Percentiles rank a stretch among this genome's conserved stretches.
phyloP scores from a whole-genome alignment of 2,329 filamentous ascomycete genomes.

The Aureobasidium uvarum region DNA sequence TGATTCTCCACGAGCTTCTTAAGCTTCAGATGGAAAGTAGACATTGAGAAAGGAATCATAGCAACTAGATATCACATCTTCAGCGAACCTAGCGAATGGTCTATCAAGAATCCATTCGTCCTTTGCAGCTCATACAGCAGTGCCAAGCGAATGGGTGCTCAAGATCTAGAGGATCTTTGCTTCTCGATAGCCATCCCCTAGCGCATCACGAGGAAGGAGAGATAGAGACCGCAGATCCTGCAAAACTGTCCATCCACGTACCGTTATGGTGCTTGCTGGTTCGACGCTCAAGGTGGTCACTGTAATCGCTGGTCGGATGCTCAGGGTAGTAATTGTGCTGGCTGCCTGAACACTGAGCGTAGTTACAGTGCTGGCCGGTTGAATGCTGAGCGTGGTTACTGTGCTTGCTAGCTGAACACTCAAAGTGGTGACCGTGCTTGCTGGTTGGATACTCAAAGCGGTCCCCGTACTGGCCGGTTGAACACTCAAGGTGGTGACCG shows the following conservation, averaged over 20 bases:
- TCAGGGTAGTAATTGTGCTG: not conserved
- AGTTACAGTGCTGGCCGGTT: not conserved
- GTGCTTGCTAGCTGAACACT: not conserved
- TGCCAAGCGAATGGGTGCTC: not conserved
- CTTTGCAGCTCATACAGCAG: no score
- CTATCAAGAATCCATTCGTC: no score
- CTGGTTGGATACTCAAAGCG: not conserved
- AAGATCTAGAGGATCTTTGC: not conserved
- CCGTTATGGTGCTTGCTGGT: not conserved
- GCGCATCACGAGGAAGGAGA: not conserved
- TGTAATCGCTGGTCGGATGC: not conserved
- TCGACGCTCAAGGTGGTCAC: not conserved
- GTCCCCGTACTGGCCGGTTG: not conserved
- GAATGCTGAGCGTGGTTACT: not conserved
- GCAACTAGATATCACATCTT: no score
- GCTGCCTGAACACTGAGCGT: not conserved
- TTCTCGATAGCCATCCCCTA: not conserved
- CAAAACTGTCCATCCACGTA: not conserved
- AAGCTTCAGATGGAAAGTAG: not conserved
- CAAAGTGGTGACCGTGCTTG: not conserved
- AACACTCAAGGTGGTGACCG: not conserved
- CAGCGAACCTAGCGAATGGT: no score
- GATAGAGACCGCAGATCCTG: not conserved
- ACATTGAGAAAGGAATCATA: not conserved
- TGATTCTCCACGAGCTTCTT: not conserved